Percentiles rank a stretch among this genome's conserved stretches.
These are phyloP conservation scores for Cronartium ribicola DNA, from an alignment of 1,284 basidiomycete genomes.

Conservation along the genomic window DNA sequence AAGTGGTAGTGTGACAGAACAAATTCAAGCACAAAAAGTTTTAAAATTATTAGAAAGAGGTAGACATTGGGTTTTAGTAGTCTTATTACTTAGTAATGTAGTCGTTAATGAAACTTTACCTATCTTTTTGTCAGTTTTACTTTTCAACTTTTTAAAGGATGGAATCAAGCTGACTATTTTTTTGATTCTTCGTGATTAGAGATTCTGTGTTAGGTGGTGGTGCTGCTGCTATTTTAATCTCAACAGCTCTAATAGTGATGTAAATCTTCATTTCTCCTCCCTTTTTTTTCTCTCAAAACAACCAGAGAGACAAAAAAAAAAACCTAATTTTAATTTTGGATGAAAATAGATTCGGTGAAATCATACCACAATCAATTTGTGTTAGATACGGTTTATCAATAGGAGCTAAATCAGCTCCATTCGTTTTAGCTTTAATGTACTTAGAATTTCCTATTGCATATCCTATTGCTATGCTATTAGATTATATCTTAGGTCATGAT, in stretches of 20 bases:
- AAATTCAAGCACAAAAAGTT: slow-evolving; percentile 54
- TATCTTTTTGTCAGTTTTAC: slow-evolving; percentile 51
- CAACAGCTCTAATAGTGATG: slow-evolving; percentile 40
- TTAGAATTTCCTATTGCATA: slow-evolving; percentile 55
- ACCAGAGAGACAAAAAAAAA: neutral
- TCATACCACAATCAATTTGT: slow-evolving; percentile 55
- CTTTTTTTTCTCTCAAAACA: neutral
- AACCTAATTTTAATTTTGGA: neutral
- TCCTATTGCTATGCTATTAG: slow-evolving; percentile 53
- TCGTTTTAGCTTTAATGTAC: slow-evolving; percentile 54
- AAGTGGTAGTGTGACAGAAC: slow-evolving; percentile 53
- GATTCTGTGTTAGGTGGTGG: slow-evolving; percentile 41
- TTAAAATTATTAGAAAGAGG: slow-evolving; percentile 53
- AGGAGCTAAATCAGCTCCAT: slow-evolving; percentile 55
- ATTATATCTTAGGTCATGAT: slow-evolving; percentile 55
- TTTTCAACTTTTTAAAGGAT: neutral
- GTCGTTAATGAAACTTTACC: slow-evolving; percentile 57
- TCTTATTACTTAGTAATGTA: slow-evolving; percentile 55
- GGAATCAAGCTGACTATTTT: neutral
- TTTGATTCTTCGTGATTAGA: neutral
- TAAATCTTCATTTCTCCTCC: neutral
- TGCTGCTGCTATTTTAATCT: slow-evolving; percentile 37
- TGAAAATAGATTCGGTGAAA: slow-evolving; percentile 49
- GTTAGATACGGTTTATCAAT: slow-evolving; percentile 56
- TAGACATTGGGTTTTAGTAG: slow-evolving; percentile 54